These are phyloP conservation scores for Diophrys sp. DNA, from an alignment of 73 alveolate species.

Conservation along the genomic window DNA sequence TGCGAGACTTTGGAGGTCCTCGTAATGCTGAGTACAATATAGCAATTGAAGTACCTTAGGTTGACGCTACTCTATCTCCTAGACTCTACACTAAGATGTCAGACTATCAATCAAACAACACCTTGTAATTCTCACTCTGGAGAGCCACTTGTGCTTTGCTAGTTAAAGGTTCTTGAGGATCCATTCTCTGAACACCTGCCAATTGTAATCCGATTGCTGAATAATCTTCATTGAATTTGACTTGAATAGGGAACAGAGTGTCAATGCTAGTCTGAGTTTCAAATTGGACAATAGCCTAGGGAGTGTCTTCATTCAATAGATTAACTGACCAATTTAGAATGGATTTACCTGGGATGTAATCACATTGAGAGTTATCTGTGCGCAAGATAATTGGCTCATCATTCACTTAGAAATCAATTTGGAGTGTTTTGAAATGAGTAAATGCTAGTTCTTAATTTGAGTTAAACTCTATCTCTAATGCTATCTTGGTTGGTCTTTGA, in stretches of 20 bases:
- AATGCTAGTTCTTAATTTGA: constrained; percentile 3
- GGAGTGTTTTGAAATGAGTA: constrained; percentile 23
- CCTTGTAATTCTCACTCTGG: constrained; percentile 26
- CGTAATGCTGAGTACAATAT: constrained; percentile 56
- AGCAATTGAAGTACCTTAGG: constrained; percentile 14
- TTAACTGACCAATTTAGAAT: constrained; percentile 18
- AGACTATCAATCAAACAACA: constrained; percentile 15
- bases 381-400: constrained; percentile 20
- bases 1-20: constrained; percentile 60
- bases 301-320: constrained; percentile 22
- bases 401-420: constrained; percentile 17
- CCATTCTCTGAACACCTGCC: not conserved
- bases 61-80: not conserved
- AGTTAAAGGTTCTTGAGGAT: constrained; percentile 23
- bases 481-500: constrained; percentile 21
- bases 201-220: constrained; percentile 22
- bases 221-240: constrained; percentile 36
- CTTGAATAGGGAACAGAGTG: constrained; percentile 43
- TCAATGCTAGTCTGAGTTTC: constrained; percentile 24
- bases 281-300: constrained; percentile 27
- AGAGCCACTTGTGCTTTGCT: constrained; percentile 12
- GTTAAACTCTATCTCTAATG: constrained; percentile 43
- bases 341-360: constrained; percentile 15
- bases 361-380: constrained; percentile 10
- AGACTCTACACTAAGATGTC: not conserved